phyloP scores from a whole-genome alignment of 768 basidiomycete species.

The Podaxis pistillaris region DNA sequence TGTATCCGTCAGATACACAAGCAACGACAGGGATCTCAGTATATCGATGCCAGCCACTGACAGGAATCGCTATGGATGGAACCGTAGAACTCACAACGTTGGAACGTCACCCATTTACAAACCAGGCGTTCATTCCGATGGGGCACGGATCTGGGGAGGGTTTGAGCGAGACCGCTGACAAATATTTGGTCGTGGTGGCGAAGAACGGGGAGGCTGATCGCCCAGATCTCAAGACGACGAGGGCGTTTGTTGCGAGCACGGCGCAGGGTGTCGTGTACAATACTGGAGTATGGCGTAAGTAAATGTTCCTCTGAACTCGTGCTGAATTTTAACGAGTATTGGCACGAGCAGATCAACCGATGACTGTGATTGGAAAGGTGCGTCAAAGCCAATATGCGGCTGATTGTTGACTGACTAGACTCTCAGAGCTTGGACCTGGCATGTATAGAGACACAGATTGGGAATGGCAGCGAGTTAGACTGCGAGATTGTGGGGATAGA shows the following conservation, averaged over 20 bases:
- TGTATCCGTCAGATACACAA: conserved; percentile 55
- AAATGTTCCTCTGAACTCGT: not conserved
- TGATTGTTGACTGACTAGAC: conserved; percentile 18
- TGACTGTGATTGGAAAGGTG: conserved; percentile 78
- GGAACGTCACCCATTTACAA: conserved; percentile 88
- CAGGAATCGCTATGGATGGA: conserved; percentile 45
- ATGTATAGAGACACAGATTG: conserved; percentile 94
- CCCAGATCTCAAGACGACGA: conserved; percentile 72
- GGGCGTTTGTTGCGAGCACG: conserved; percentile 79
- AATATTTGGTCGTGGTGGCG: conserved; percentile 87
- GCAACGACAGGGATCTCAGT: conserved; percentile 77
- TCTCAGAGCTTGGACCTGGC: conserved; percentile 71
- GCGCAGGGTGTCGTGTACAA: conserved; percentile 88
- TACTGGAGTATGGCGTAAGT: conserved; percentile 88
- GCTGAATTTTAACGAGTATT: conserved; percentile 3
- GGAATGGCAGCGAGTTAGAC: conserved; percentile 71
- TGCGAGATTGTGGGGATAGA: conserved; percentile 78
- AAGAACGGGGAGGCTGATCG: conserved; percentile 71
- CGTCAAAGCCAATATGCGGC: conserved; percentile 19
- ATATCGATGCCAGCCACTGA: conserved; percentile 68
- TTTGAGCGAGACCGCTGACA: conserved; percentile 44
- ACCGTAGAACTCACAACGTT: conserved; percentile 65
- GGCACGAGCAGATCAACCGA: conserved; percentile 75
- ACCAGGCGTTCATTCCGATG: conserved; percentile 95
- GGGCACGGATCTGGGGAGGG: conserved; percentile 54